Percentiles rank a stretch among this genome's conserved stretches.
phyloP scores from a whole-genome alignment of 495 filamentous ascomycete genomes.

The Penicillium atrosanguineum region DNA sequence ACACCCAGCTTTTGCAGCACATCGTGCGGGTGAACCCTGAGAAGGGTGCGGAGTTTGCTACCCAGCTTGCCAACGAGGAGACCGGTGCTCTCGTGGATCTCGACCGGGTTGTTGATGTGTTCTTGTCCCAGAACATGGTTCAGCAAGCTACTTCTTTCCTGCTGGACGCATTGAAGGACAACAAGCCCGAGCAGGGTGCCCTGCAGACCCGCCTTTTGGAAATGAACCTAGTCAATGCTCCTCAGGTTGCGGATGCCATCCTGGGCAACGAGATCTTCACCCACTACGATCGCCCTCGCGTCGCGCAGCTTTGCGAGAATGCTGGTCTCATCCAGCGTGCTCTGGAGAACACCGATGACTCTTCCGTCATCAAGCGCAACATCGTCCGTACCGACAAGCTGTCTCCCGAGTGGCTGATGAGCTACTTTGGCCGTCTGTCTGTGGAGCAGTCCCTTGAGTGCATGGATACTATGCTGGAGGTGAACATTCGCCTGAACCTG shows the following conservation, averaged over 20 bases:
- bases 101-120: constrained; percentile 94
- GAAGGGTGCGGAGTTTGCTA: constrained; percentile 92
- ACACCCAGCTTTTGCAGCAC: constrained; percentile 82
- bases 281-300: constrained; percentile 84
- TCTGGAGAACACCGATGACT: constrained; percentile 90
- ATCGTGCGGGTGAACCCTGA: constrained; percentile 91
- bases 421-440: constrained; percentile 89
- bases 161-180: constrained; percentile 88
- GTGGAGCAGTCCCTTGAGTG: constrained; percentile 93
- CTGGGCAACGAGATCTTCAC: constrained; percentile 97
- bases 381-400: constrained; percentile 78
- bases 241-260: constrained; percentile 96
- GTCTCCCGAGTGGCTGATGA: constrained; percentile 83
- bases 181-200: constrained; percentile 89
- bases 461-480: constrained; percentile 90
- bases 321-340: constrained; percentile 84
- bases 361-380: constrained; percentile 85
- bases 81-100: constrained; percentile 84
- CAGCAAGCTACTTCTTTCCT: constrained; percentile 97
- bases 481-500: constrained; percentile 95
- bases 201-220: constrained; percentile 93
- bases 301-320: constrained; percentile 88
- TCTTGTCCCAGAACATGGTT: constrained; percentile 95
- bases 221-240: constrained; percentile 96
- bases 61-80: constrained; percentile 79